A percentile compares a stretch with the other conserved stretches of the same genome.
These are phyloP conservation scores for Dalbergia oliveri DNA, from an alignment of 306 rosid genomes.

Conservation along the genomic window DNA sequence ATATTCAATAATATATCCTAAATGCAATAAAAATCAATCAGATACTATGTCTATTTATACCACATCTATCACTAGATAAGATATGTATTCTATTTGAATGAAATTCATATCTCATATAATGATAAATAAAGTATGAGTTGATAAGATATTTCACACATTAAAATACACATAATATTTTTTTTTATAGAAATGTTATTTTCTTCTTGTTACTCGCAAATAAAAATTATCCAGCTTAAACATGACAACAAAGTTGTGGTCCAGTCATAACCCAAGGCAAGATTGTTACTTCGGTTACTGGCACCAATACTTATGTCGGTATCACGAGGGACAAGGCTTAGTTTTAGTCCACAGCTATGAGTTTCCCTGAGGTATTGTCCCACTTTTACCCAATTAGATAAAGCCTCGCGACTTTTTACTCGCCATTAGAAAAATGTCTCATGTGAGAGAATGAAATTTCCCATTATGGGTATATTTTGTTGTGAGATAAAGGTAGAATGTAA, in stretches of 20 bases:
- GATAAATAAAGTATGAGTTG: too few relatives aligned
- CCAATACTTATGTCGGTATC: slow-evolving; percentile 24
- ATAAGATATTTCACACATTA: too few relatives aligned
- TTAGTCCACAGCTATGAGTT: background rate
- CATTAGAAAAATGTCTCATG: too few relatives aligned
- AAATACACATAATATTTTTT: background rate
- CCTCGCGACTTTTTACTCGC: background rate
- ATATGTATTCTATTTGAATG: too few relatives aligned
- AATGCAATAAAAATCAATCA: background rate
- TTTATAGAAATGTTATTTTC: background rate
- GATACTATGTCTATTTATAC: too few relatives aligned
- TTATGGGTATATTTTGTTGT: too few relatives aligned
- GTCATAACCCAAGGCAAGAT: background rate
- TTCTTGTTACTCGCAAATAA: too few relatives aligned
- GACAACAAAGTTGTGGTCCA: too few relatives aligned
- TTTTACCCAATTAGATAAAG: background rate
- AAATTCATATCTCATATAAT: too few relatives aligned
- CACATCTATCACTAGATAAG: too few relatives aligned
- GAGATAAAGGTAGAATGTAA: too few relatives aligned
- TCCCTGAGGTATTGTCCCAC: background rate
- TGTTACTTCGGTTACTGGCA: slow-evolving; percentile 15
- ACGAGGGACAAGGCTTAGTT: slow-evolving; percentile 17
- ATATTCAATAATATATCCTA: background rate
- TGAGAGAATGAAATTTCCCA: background rate
- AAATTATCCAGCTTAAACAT: too few relatives aligned